phyloP scores from a whole-genome alignment of 208 protist species.

The Crithidia mellificae region DNA sequence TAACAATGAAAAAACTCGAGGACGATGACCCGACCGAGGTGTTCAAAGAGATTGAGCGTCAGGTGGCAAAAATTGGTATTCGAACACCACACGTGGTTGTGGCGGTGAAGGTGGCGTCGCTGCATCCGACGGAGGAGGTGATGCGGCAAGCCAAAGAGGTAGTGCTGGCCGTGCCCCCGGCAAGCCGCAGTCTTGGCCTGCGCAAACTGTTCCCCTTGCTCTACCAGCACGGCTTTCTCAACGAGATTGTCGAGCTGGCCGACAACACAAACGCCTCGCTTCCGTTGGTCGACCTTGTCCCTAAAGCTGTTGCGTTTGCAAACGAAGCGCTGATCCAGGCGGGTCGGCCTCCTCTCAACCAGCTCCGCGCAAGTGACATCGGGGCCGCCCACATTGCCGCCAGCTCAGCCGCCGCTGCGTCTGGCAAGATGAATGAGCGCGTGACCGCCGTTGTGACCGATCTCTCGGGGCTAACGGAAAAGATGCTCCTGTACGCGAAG shows the following conservation, averaged over 20 bases:
- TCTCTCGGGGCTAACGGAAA: conserved; percentile 58
- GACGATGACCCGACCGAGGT: conserved; percentile 45
- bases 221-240: conserved; percentile 56
- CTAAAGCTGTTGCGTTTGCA: conserved; percentile 65
- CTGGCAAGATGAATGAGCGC: conserved; percentile 2
- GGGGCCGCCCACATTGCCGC: conserved; percentile 16
- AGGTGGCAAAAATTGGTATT: conserved; percentile 58
- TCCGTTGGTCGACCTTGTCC: conserved; percentile 44
- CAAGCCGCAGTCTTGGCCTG: conserved; percentile 30
- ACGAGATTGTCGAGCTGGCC: conserved; percentile 70
- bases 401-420: background rate
- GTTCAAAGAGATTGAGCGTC: conserved; percentile 70
- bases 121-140: conserved; percentile 41
- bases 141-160: conserved; percentile 40
- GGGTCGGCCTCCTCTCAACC: conserved; percentile 49
- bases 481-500: conserved; percentile 81
- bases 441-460: conserved; percentile 15
- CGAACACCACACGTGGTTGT: conserved; percentile 52
- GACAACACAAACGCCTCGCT: conserved; percentile 48
- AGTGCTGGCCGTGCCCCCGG: conserved; percentile 39
- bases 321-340: conserved; percentile 71
- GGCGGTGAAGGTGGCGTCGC: conserved; percentile 38
- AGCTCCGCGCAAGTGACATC: conserved; percentile 47
- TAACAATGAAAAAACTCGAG: conserved; percentile 57
- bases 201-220: conserved; percentile 65